Evolutionary conservation across 1,284 basidiomycete species (phyloP), one percentile per base, ranked within the genome.

Genomic region (Leccinum huronense): DNA sequence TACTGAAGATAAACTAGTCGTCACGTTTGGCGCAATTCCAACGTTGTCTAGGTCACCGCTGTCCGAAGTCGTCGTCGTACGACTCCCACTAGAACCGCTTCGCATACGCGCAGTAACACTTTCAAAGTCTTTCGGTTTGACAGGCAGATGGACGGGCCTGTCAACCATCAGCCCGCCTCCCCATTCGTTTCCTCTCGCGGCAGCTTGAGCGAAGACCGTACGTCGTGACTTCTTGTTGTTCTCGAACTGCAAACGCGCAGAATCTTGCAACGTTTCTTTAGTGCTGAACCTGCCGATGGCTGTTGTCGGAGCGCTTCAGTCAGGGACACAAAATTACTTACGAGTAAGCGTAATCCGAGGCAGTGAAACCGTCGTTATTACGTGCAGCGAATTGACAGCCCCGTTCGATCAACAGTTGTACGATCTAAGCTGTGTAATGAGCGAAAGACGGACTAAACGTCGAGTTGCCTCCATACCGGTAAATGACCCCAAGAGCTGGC

Each of bases 261-360:
- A 86, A 69, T 91, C 89, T 74, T 93, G 87, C 30, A 93, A 76
- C 0, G 88, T 89, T 61, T 92, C 89, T 69, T 83, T 81, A 5
- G 86, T 93, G 68, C 82, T 90, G 71, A 82, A 85, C 54, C 86
- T 89, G 67, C 61, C 61, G 55, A 64, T 58, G 64, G 61, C 68
- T 23, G 65, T 66, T 23, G 65, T 66, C 45, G 67, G 63, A 57
- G 66, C 53, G 7, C 53, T 60, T 60, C 57, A 9, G 61, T 27
- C 63, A 23, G 40, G 40, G 57, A 57, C 40, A 42, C 48, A 27
- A 58, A 42, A 63, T 51, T 51, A 83, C 90, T 71, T 73, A 94
- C 86, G 92, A 93, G 76, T 94, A 98, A 11, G 95, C 93, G 75
- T 95, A 97, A 76, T 98, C 95, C 0, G 88, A 89, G 2, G 96